phyloP scores from a whole-genome alignment of 2,329 filamentous ascomycete genomes.

The Talaromyces sp. region DNA sequence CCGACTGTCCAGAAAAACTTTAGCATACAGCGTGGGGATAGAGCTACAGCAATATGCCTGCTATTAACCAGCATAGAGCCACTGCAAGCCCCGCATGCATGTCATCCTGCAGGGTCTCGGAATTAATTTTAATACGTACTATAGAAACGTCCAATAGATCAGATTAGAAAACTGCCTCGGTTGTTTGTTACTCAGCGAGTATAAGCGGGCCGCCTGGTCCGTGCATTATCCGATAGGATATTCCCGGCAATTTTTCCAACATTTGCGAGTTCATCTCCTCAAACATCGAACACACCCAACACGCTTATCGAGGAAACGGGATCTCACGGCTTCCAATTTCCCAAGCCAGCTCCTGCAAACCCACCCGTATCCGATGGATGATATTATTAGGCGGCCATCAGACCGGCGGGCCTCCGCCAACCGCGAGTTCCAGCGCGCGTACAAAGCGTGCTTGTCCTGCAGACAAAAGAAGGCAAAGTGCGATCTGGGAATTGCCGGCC shows the following conservation, averaged over 20 bases:
- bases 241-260: conserved; percentile 4
- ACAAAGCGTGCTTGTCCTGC: conserved; percentile 53
- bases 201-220: conserved; percentile 4
- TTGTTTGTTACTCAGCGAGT: neutral
- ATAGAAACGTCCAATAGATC: neutral
- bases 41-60: neutral
- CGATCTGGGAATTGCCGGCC: conserved; percentile 38
- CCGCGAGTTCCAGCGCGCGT: conserved; percentile 41
- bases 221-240: conserved; percentile 4
- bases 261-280: neutral
- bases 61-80: neutral
- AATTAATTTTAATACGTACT: neutral
- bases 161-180: neutral
- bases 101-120: neutral
- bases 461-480: conserved; percentile 52
- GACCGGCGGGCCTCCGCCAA: conserved; percentile 10
- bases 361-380: neutral
- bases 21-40: neutral
- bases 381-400: conserved; percentile 8
- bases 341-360: neutral
- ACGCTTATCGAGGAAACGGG: neutral
- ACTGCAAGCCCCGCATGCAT: neutral
- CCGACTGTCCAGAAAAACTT: too few species aligned
- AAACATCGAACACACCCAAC: neutral
- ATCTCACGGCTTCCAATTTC: neutral